Percentiles rank a stretch among this genome's conserved stretches.
Evolutionary conservation across 2,329 filamentous ascomycete genomes (phyloP).

Genomic region (Pseudogymnoascus sp.): DNA sequence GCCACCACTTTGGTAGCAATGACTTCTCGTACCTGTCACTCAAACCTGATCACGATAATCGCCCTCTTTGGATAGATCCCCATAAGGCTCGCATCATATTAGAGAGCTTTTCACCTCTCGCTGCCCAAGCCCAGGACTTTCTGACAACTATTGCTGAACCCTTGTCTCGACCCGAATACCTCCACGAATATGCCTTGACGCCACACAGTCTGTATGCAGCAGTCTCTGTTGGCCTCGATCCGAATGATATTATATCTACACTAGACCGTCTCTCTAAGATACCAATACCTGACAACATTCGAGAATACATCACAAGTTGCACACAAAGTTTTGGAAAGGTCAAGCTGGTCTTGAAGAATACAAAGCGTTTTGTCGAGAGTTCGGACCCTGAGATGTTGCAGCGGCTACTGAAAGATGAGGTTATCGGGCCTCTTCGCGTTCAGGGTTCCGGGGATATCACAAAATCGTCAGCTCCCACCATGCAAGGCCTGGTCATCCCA

Average conservation of each 20-base stretch:
- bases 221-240: conserved; percentile 85
- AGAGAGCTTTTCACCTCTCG: conserved; percentile 86
- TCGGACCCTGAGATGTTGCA: conserved; percentile 81
- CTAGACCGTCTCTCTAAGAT: conserved; percentile 86
- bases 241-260: conserved; percentile 81
- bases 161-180: conserved; percentile 75
- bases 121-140: conserved; percentile 84
- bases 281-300: conserved; percentile 71
- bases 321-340: conserved; percentile 93
- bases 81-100: conserved; percentile 79
- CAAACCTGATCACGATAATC: conserved; percentile 81
- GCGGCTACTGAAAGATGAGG: conserved; percentile 72
- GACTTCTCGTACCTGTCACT: conserved; percentile 74
- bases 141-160: conserved; percentile 94
- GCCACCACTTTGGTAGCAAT: conserved; percentile 27
- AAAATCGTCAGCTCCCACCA: conserved; percentile 74
- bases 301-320: conserved; percentile 65
- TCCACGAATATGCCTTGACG: conserved; percentile 91
- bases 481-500: conserved; percentile 82
- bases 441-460: conserved; percentile 64
- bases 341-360: conserved; percentile 89
- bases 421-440: conserved; percentile 72
- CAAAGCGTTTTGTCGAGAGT: conserved; percentile 89
- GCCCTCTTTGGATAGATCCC: conserved; percentile 91
- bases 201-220: conserved; percentile 92